Evolutionary conservation across 2,329 filamentous ascomycete species (phyloP), one percentile per base, ranked within the genome.

Genomic region (Bertia moriformis): DNA sequence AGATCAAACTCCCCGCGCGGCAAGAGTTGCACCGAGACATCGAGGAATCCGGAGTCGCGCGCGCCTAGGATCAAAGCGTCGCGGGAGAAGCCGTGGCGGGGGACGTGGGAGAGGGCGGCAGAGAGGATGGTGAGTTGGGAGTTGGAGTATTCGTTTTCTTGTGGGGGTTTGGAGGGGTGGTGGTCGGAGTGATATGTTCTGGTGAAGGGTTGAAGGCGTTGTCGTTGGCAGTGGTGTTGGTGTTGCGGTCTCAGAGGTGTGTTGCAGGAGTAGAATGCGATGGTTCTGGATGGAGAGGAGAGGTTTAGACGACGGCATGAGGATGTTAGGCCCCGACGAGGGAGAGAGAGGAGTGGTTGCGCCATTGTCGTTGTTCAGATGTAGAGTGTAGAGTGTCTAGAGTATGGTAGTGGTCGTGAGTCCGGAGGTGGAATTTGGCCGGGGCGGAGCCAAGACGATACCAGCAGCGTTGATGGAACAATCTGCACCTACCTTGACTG

Each of bases 1-100:
- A 35, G 32, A 35, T 35, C 32, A 60, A 93, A 93, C 17, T 78
- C 72, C 4, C 84, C 85, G 32, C 79, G 70, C 1, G 85, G 78
- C 41, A 98, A 76, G 15, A 95, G 65, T 51, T 86, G 88, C 7
- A 83, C 76, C 42, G 84, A 88, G 42, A 89, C 86, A 53, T 91
- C 84, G 39, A 86, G 76, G 56, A 89, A 94, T 35, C 88, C 87
- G 14, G 79, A 77, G 51, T 94, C 86, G 51, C 77, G 77, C 43
- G 85, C 85, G 44, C 89, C 91, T 17, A 83, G 71, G 33, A 73
- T 71, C 7, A 98, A 69, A 1, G 88, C 67, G 15, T 73, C 67
- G 38, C 68, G 62, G 0, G 85, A 84, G 67, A 96, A 98, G 54
- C 91, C 91, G 55, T 86, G 72, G 38, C 69, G 58, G 14, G 87